Evolutionary conservation across 345 rosid species (phyloP).

Genomic region (Populus tremula): DNA sequence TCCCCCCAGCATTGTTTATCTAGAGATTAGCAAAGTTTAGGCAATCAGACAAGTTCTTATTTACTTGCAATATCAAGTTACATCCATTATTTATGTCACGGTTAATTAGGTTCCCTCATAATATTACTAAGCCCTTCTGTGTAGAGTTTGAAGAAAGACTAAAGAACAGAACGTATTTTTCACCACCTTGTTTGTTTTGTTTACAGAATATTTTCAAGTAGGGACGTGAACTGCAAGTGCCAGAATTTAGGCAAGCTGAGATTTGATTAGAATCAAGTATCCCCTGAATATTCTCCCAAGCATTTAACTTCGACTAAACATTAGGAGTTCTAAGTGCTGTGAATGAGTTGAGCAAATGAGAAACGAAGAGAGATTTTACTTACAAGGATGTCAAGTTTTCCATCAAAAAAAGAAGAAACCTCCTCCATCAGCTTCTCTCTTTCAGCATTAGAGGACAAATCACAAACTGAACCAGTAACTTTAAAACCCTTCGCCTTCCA

Average conservation of each 20-base stretch:
- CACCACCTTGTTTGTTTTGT: too few species aligned
- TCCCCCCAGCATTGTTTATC: conserved; percentile 2
- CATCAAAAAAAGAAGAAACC: not conserved
- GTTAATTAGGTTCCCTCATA: not conserved
- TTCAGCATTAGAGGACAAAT: not conserved
- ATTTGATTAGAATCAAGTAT: too few species aligned
- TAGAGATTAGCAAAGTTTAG: not conserved
- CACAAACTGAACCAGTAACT: conserved; percentile 4
- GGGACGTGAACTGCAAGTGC: too few species aligned
- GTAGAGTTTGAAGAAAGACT: too few species aligned
- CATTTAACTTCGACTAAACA: too few species aligned
- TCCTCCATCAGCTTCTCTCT: not conserved
- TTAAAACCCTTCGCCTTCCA: not conserved
- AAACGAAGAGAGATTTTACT: not conserved
- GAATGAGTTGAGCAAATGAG: not conserved
- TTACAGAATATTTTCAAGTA: too few species aligned
- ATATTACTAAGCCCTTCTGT: too few species aligned
- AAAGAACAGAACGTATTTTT: too few species aligned
- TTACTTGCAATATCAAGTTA: not conserved
- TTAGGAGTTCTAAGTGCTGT: not conserved
- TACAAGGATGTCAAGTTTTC: conserved; percentile 6
- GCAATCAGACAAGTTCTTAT: not conserved
- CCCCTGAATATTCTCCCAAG: too few species aligned
- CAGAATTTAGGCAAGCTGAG: too few species aligned
- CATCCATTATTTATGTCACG: not conserved